Conservation (phyloP, 306 rosid species). For the Geum urbanum region DNA sequence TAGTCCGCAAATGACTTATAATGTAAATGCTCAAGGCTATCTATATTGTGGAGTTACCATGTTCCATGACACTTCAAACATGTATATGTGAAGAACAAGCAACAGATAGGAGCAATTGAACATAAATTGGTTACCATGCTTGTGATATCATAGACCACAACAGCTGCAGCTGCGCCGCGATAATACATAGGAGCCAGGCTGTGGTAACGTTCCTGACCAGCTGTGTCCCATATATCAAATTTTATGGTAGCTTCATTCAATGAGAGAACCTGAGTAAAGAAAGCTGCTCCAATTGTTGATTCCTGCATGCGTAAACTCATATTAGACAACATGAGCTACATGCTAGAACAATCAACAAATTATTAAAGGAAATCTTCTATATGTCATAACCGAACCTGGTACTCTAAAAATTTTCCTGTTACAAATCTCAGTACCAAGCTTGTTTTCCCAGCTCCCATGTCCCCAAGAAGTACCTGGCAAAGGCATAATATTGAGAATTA, state of each 20-base stretch:
- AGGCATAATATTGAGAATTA: background rate
- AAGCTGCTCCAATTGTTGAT: constrained; percentile 92
- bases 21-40: background rate
- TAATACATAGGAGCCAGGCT: constrained; percentile 98
- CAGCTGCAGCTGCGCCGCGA: constrained; percentile 88
- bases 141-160: constrained; percentile 75
- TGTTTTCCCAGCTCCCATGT: constrained; percentile 90
- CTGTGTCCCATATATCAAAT: constrained; percentile 95
- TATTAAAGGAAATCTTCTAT: background rate
- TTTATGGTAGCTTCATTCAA: constrained; percentile 69
- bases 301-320: constrained; percentile 40
- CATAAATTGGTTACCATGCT: constrained; percentile 30
- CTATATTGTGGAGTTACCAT: background rate
- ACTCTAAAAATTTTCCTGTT: constrained; percentile 78
- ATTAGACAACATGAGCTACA: background rate
- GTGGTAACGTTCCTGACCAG: constrained; percentile 87
- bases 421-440: constrained; percentile 83
- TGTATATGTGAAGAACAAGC: background rate
- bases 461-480: constrained; percentile 76
- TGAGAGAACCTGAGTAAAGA: constrained; percentile 80
- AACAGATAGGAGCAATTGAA: background rate
- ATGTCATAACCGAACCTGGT: constrained; percentile 46
- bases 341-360: background rate
- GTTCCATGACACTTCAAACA: background rate
- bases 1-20: background rate